Evolutionary conservation across 208 protist species (phyloP).

Genomic region (Wallacemonas sp.): DNA sequence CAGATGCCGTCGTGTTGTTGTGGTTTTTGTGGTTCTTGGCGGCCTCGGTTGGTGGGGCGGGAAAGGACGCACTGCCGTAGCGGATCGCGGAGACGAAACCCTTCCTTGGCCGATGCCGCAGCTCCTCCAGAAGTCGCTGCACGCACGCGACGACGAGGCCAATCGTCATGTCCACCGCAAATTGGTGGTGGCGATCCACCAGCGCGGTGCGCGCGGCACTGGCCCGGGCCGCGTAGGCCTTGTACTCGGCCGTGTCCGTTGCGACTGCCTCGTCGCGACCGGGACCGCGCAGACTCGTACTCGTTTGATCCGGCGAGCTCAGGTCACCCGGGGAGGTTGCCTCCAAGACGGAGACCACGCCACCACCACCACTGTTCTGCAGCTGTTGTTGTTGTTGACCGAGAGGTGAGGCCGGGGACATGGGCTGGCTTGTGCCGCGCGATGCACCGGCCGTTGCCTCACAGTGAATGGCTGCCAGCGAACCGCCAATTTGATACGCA

Average conservation of each 20-base stretch:
- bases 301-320: background rate
- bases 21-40: too few relatives aligned
- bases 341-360: too few relatives aligned
- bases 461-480: too few relatives aligned
- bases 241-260: background rate
- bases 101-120: background rate
- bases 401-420: too few relatives aligned
- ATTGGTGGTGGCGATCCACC: background rate
- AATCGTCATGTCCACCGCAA: background rate
- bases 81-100: conserved; percentile 5
- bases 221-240: background rate
- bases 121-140: conserved; percentile 14
- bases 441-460: too few relatives aligned
- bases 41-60: background rate
- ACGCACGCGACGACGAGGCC: conserved; percentile 3
- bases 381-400: conserved; percentile 11
- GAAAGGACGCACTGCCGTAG: conserved; percentile 1
- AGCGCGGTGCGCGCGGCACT: background rate
- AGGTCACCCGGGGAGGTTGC: too few relatives aligned
- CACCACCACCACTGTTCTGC: background rate
- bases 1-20: too few relatives aligned
- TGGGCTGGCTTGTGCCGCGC: too few relatives aligned
- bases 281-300: background rate
- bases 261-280: background rate
- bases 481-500: too few relatives aligned